These are phyloP conservation scores for Boletus rufocinnamomeus DNA, from an alignment of 768 basidiomycete species.

Conservation along the genomic window DNA sequence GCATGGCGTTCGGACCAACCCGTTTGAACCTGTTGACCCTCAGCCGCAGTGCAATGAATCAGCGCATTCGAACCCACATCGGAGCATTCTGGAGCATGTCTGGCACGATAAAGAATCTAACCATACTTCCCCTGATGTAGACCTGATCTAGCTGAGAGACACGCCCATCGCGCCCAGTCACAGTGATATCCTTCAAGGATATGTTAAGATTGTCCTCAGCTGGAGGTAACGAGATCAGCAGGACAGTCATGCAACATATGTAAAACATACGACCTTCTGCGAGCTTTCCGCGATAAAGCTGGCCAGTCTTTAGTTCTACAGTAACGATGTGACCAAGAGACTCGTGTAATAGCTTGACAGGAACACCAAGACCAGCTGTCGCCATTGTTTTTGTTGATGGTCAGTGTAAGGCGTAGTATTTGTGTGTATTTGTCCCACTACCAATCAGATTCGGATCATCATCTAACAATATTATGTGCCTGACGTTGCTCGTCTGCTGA, in stretches of 20 bases:
- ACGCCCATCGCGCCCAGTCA: conserved; percentile 96
- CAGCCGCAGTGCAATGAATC: conserved; percentile 8
- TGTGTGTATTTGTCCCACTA: conserved; percentile 19
- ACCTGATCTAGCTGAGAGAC: conserved; percentile 99
- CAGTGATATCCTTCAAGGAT: conserved; percentile 93
- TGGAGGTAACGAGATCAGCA: conserved; percentile 39
- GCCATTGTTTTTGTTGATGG: conserved; percentile 35
- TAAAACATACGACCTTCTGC: conserved; percentile 68
- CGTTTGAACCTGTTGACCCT: conserved; percentile 86
- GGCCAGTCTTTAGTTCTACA: conserved; percentile 97
- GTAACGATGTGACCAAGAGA: conserved; percentile 95
- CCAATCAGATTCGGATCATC: background rate
- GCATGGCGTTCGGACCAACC: conserved; percentile 97
- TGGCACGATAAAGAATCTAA: conserved; percentile 98
- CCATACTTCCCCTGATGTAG: conserved; percentile 97
- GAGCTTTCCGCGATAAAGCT: conserved; percentile 95
- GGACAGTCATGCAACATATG: conserved; percentile 12
- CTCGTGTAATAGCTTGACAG: conserved; percentile 96
- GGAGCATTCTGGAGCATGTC: conserved; percentile 99
- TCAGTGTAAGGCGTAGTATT: conserved; percentile 18
- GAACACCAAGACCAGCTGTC: conserved; percentile 78
- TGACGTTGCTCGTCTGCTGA: too few relatives aligned
- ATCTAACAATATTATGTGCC: too few relatives aligned
- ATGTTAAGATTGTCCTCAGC: conserved; percentile 99
- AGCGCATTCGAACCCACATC: conserved; percentile 63